These are phyloP conservation scores for Colletotrichum acutatum DNA, from an alignment of 2,329 filamentous ascomycete genomes.

Conservation along the genomic window DNA sequence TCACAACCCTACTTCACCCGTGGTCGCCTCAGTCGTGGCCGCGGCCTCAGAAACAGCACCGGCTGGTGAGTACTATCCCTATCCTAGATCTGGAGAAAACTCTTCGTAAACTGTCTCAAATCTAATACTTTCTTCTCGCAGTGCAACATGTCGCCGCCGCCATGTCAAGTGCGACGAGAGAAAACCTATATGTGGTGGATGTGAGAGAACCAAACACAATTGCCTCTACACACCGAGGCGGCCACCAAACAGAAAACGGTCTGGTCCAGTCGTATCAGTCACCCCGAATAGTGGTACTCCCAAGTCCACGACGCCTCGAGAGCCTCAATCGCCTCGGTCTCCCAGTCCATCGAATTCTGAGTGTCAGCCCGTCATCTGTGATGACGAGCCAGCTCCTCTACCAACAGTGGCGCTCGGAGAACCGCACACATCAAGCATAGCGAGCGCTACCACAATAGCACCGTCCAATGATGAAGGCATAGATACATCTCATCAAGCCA, in stretches of 20 bases:
- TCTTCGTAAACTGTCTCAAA: not conserved
- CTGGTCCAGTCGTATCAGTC: not conserved
- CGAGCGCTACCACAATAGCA: not conserved
- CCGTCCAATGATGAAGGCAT: not conserved
- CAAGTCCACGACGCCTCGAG: not conserved
- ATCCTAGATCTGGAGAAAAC: no score
- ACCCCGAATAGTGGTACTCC: not conserved
- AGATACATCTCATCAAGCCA: not conserved
- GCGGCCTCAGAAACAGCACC: conserved; percentile 30
- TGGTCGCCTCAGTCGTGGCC: conserved; percentile 26
- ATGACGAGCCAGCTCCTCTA: not conserved
- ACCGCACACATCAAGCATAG: not conserved
- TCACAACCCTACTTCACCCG: conserved; percentile 23
- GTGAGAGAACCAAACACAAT: conserved; percentile 14
- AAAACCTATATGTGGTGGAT: conserved; percentile 38
- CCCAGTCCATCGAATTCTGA: no score
- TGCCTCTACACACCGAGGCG: conserved; percentile 11
- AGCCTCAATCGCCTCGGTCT: not conserved
- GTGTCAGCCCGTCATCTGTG: not conserved
- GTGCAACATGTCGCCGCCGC: conserved; percentile 32
- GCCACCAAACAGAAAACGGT: conserved; percentile 6
- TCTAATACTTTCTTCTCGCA: not conserved
- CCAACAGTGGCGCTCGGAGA: not conserved
- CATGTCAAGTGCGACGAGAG: conserved; percentile 41
- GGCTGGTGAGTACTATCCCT: conserved; percentile 22